Conservation (phyloP, 1,284 basidiomycete genomes). For the Melanopsichium pennsylvanicum region DNA sequence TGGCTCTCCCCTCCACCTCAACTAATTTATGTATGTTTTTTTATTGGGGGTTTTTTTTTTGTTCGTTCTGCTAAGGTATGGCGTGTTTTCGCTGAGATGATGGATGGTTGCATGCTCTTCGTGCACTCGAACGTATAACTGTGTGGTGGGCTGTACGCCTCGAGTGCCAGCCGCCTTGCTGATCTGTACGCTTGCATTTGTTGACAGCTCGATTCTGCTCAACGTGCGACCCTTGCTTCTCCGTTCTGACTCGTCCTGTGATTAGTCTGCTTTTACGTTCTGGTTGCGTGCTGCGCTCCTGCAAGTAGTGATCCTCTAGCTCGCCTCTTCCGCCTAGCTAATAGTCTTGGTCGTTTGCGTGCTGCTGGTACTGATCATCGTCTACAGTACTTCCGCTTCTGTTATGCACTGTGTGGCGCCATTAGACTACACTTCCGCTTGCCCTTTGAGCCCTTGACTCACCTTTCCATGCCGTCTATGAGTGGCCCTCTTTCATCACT, state of each 20-base stretch:
- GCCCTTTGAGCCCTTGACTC: not conserved
- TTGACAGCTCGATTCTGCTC: conserved; percentile 31
- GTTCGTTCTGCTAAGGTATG: too few species aligned
- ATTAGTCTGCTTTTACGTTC: too few species aligned
- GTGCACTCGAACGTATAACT: too few species aligned
- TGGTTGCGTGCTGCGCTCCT: conserved; percentile 2
- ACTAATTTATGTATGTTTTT: too few species aligned
- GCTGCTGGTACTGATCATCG: conserved; percentile 28
- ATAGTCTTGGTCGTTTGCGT: conserved; percentile 11
- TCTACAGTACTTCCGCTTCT: conserved; percentile 12
- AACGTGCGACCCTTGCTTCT: conserved; percentile 29
- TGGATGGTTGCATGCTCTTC: too few species aligned
- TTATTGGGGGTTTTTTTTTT: too few species aligned
- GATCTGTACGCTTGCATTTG: conserved; percentile 10
- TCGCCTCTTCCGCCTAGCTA: not conserved
- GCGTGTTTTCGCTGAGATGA: too few species aligned
- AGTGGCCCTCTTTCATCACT: conserved; percentile 22
- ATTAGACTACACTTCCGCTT: too few species aligned
- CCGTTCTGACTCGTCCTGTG: too few species aligned
- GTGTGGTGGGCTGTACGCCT: not conserved
- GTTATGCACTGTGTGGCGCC: not conserved
- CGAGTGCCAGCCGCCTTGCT: not conserved
- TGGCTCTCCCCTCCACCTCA: too few species aligned
- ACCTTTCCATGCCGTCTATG: conserved; percentile 23
- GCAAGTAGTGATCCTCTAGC: conserved; percentile 15